Percentiles rank a stretch among this genome's conserved stretches.
Evolutionary conservation across 1,139 yeast genomes (phyloP).

Genomic region (Sugiyamaella japonica): DNA sequence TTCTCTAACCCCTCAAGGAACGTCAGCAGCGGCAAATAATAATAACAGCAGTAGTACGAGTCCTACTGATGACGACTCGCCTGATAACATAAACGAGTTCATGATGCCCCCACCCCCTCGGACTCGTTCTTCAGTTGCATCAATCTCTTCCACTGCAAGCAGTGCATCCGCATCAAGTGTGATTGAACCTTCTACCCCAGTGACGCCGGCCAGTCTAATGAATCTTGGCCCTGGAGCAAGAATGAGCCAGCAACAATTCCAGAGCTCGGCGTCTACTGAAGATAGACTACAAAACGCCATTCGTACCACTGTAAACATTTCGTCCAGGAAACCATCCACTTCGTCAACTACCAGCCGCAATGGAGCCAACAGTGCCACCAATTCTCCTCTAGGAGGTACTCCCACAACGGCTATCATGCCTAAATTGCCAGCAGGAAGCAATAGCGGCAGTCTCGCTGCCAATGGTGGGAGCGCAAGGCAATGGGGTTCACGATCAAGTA

Average conservation of each 20-base stretch:
- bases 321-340: conserved; percentile 16
- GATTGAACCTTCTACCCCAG: conserved; percentile 26
- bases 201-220: conserved; percentile 45
- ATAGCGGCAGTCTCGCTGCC: conserved; percentile 15
- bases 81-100: conserved; percentile 34
- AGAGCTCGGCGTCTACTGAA: conserved; percentile 26
- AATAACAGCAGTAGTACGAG: conserved; percentile 16
- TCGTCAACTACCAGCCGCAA: conserved; percentile 15
- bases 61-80: conserved; percentile 32
- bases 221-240: conserved; percentile 34
- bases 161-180: conserved; percentile 21
- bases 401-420: conserved; percentile 29
- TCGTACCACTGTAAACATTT: conserved; percentile 30
- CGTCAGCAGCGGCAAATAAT: conserved; percentile 7
- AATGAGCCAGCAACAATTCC: conserved; percentile 17
- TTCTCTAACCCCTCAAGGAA: conserved; percentile 5
- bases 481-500: conserved; percentile 22
- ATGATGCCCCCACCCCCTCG: conserved; percentile 33
- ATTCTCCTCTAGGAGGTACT: conserved; percentile 20
- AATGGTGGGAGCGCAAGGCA: conserved; percentile 14
- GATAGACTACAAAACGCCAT: conserved; percentile 33
- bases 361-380: conserved; percentile 19
- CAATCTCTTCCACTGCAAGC: conserved; percentile 15
- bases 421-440: conserved; percentile 22
- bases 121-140: conserved; percentile 24